Conservation (phyloP, 2,329 filamentous ascomycete species). For the Colletotrichum melonis region DNA sequence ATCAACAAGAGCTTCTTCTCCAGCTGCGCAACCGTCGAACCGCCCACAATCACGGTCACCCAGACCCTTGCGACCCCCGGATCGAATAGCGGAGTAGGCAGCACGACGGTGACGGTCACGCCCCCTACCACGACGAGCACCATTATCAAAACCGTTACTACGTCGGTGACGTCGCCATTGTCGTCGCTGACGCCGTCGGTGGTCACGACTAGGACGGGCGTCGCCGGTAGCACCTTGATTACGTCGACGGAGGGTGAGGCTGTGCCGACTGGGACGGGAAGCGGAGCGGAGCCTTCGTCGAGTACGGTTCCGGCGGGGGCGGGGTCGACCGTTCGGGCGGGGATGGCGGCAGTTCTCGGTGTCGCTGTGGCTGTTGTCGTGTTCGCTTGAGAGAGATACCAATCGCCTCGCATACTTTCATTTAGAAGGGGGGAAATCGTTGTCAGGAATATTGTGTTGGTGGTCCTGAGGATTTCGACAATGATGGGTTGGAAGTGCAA, state of each 20-base stretch:
- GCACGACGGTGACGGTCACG: not conserved
- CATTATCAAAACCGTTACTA: not conserved
- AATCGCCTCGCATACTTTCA: not conserved
- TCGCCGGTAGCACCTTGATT: not conserved
- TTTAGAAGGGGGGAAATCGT: not conserved
- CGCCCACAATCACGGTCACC: not conserved
- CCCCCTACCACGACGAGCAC: not conserved
- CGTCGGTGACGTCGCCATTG: too few species aligned
- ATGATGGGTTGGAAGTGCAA: too few species aligned
- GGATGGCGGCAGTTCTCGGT: conserved; percentile 7
- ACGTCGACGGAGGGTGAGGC: not conserved
- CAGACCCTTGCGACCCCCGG: not conserved
- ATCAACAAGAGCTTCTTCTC: conserved; percentile 10
- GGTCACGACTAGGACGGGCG: not conserved
- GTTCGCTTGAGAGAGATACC: not conserved
- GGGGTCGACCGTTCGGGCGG: conserved; percentile 23
- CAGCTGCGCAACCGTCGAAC: not conserved
- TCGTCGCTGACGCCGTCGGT: not conserved
- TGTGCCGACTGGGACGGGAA: not conserved
- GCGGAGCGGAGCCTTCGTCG: not conserved
- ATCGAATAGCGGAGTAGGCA: not conserved
- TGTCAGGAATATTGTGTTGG: not conserved
- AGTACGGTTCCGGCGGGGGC: conserved; percentile 10
- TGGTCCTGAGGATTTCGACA: not conserved
- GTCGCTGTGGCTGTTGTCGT: conserved; percentile 1